phyloP scores from a whole-genome alignment of 164 flowering plant species.

The Sextonia rubra region DNA sequence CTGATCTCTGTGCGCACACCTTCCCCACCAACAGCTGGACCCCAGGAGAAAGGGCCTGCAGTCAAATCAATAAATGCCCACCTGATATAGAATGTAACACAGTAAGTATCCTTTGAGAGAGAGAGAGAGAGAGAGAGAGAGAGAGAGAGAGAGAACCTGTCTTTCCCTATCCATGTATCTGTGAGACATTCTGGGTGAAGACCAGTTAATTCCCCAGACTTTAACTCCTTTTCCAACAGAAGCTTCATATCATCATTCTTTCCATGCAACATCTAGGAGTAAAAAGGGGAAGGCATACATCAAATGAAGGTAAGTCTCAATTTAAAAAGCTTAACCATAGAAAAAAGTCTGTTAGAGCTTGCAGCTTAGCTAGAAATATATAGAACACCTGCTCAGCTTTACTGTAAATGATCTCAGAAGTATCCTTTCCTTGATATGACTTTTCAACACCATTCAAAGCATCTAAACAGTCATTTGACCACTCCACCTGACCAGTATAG shows the following conservation, averaged over 20 bases:
- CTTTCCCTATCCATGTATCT: constrained; percentile 88
- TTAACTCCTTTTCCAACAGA: constrained; percentile 53
- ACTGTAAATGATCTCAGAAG: constrained; percentile 50
- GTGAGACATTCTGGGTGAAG: constrained; percentile 86
- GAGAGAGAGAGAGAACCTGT: constrained; percentile 49
- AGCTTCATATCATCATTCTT: constrained; percentile 67
- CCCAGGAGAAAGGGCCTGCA: constrained; percentile 99
- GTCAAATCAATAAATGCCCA: constrained; percentile 96
- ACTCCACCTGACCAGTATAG: constrained; percentile 57
- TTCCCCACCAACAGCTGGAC: constrained; percentile 99
- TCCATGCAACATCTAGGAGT: constrained; percentile 59
- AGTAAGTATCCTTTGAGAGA: background rate
- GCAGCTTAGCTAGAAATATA: constrained; percentile 1
- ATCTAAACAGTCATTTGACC: constrained; percentile 63
- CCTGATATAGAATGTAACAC: constrained; percentile 34
- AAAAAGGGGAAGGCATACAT: constrained; percentile 1
- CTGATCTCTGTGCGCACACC: constrained; percentile 94
- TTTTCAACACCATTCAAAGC: constrained; percentile 55
- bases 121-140: constrained; percentile 7
- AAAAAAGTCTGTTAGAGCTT: background rate
- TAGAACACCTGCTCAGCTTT: constrained; percentile 62
- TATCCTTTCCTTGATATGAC: constrained; percentile 59
- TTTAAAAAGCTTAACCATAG: background rate
- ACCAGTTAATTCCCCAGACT: constrained; percentile 65
- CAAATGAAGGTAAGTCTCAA: background rate